These are phyloP conservation scores for Starmerella stellata DNA, from an alignment of 805 yeast genomes.

Conservation along the genomic window DNA sequence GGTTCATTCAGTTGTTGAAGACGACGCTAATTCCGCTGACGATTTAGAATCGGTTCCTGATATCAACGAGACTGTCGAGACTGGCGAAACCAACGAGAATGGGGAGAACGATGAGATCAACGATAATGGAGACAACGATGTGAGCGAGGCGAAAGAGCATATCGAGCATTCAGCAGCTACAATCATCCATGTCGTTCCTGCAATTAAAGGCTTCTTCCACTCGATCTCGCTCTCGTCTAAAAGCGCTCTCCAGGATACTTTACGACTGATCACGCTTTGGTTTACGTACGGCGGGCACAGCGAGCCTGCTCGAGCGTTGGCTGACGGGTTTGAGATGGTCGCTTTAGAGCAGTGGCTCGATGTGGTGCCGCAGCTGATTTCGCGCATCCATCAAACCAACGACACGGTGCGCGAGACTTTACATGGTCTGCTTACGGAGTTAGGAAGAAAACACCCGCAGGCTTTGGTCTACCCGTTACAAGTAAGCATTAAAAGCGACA, in stretches of 20 bases:
- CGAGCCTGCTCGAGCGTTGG: constrained; percentile 78
- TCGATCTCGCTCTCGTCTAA: constrained; percentile 76
- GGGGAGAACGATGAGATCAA: background rate
- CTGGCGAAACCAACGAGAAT: background rate
- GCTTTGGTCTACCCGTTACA: constrained; percentile 89
- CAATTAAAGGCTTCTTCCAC: constrained; percentile 87
- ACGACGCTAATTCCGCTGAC: no score
- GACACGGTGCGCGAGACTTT: constrained; percentile 64
- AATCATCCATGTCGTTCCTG: constrained; percentile 67
- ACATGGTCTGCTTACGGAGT: constrained; percentile 59
- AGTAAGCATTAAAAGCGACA: constrained; percentile 88
- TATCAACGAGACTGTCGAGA: background rate
- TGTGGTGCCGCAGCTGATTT: constrained; percentile 85
- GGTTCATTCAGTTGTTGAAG: no score
- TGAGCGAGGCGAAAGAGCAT: no score
- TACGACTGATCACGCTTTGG: constrained; percentile 83
- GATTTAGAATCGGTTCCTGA: no score
- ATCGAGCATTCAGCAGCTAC: constrained; percentile 10
- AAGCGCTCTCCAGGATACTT: constrained; percentile 79
- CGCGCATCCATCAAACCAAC: constrained; percentile 91
- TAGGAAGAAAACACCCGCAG: constrained; percentile 93
- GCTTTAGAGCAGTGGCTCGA: constrained; percentile 87
- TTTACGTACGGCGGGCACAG: constrained; percentile 86
- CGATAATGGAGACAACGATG: background rate
- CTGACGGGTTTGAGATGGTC: constrained; percentile 77